phyloP scores from a whole-genome alignment of 108 stramenopile species.

The Cyclotella sp. region DNA sequence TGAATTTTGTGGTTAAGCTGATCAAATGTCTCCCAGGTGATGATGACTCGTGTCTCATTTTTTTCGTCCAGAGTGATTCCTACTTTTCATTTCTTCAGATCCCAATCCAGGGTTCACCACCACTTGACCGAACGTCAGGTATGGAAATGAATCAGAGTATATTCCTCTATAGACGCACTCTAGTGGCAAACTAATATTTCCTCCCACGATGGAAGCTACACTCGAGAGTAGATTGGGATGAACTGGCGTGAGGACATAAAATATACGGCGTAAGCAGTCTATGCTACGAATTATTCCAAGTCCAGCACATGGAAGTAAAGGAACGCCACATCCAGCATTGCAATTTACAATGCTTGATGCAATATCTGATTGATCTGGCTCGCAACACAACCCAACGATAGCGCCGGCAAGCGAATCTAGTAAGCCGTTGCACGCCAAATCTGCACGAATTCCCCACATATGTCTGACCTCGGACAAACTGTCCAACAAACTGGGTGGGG shows the following conservation, averaged over 20 bases:
- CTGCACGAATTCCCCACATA: conserved; percentile 34
- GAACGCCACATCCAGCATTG: conserved; percentile 22
- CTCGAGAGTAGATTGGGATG: conserved; percentile 41
- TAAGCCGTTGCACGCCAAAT: conserved; percentile 39
- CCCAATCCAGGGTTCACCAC: conserved; percentile 47
- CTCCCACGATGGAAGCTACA: conserved; percentile 56
- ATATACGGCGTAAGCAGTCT: conserved; percentile 57
- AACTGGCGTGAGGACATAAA: conserved; percentile 79
- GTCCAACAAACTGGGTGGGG: conserved; percentile 39
- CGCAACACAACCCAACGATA: conserved; percentile 78
- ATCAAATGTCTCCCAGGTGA: not conserved
- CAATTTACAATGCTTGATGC: conserved; percentile 1
- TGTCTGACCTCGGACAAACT: conserved; percentile 11
- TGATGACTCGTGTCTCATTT: not conserved
- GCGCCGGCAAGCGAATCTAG: conserved; percentile 70
- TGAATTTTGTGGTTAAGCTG: too few relatives aligned
- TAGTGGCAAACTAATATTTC: conserved; percentile 66
- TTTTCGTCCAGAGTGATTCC: conserved; percentile 65
- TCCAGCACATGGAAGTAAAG: conserved; percentile 63
- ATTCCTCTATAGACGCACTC: conserved; percentile 71
- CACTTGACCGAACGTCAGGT: conserved; percentile 41
- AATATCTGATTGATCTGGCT: conserved; percentile 15
- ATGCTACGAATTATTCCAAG: conserved; percentile 84
- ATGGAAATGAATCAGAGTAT: conserved; percentile 78
- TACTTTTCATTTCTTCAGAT: conserved; percentile 77